Evolutionary conservation across 345 rosid species (phyloP).

Genomic region (Acer campestre): DNA sequence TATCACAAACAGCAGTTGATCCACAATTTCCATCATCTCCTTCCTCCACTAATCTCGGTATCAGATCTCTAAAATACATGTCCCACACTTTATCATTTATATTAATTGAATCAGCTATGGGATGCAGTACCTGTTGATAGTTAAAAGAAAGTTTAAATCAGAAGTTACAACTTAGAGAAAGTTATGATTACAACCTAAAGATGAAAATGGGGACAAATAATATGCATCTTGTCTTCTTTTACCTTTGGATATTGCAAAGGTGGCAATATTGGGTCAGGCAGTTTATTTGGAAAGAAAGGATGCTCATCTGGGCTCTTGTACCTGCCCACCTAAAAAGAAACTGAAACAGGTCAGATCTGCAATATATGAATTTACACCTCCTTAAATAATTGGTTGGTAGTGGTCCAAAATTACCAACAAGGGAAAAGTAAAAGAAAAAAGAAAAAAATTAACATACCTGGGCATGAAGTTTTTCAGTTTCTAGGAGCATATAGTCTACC

Average conservation of each 20-base stretch:
- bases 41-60: constrained; percentile 73
- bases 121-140: constrained; percentile 67
- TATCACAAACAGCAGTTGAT: constrained; percentile 92
- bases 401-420: background rate
- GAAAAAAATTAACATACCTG: constrained; percentile 41
- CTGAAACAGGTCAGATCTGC: constrained; percentile 9
- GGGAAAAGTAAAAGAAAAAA: background rate
- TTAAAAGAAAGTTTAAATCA: background rate
- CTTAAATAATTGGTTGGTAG: background rate
- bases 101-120: constrained; percentile 70
- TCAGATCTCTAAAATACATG: constrained; percentile 79
- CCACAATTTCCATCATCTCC: constrained; percentile 96
- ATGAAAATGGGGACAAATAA: background rate
- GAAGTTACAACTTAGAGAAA: background rate
- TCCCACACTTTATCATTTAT: constrained; percentile 77
- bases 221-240: constrained; percentile 1
- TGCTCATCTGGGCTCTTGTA: constrained; percentile 92
- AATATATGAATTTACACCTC: background rate
- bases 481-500: constrained; percentile 78
- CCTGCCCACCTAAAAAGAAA: constrained; percentile 64
- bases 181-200: background rate
- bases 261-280: constrained; percentile 76
- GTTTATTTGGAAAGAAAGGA: constrained; percentile 74
- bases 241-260: constrained; percentile 84
- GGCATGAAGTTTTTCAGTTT: constrained; percentile 88